Conservation (phyloP, 2,329 filamentous ascomycete species). For the Apiospora rasikravindrae region DNA sequence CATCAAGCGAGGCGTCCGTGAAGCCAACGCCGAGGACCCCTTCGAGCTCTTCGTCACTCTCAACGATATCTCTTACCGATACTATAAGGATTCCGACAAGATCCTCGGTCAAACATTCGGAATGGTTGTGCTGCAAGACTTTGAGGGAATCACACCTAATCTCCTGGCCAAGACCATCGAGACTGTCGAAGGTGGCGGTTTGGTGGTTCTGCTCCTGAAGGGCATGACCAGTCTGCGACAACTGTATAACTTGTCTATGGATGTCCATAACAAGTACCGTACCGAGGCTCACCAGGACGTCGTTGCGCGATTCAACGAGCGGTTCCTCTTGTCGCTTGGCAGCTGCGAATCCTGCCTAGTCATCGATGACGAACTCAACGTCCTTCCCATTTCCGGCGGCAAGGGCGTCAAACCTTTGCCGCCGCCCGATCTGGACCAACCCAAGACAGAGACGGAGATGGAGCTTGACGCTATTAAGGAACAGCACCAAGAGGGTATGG, state of each 20-base stretch:
- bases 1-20: conserved; percentile 91
- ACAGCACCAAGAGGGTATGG: conserved; percentile 81
- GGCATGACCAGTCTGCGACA: conserved; percentile 98
- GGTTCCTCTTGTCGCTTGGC: conserved; percentile 94
- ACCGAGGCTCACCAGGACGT: conserved; percentile 97
- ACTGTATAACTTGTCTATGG: conserved; percentile 96
- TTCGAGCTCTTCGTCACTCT: conserved; percentile 97
- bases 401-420: conserved; percentile 86
- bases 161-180: conserved; percentile 92
- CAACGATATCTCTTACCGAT: conserved; percentile 97
- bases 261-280: conserved; percentile 93
- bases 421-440: conserved; percentile 73
- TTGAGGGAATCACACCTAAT: conserved; percentile 97
- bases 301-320: conserved; percentile 94
- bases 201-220: conserved; percentile 90
- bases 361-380: conserved; percentile 96
- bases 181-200: conserved; percentile 93
- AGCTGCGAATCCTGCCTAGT: conserved; percentile 94
- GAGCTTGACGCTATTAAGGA: conserved; percentile 90
- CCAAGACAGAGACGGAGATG: conserved; percentile 71
- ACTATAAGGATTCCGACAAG: conserved; percentile 99
- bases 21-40: conserved; percentile 89
- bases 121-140: conserved; percentile 98
- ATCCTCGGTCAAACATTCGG: conserved; percentile 97
- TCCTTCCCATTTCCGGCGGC: conserved; percentile 93